Conservation (phyloP, 441 rosid genomes). For the Brassica balearica region DNA sequence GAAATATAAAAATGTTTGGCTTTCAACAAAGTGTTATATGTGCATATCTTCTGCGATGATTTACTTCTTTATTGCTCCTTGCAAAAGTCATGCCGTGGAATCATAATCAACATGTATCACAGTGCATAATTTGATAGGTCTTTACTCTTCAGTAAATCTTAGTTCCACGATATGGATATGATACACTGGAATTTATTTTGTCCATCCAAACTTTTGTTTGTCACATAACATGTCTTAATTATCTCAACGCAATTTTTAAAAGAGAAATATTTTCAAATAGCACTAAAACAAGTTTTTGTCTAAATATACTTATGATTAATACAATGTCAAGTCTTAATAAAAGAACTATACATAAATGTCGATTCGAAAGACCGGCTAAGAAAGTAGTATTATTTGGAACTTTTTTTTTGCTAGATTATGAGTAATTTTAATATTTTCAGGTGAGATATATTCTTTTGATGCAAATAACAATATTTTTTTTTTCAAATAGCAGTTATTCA, state of each 20-base stretch:
- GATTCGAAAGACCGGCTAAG: not conserved
- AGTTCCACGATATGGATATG: constrained; percentile 8
- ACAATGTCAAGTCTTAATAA: not conserved
- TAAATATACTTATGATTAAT: not conserved
- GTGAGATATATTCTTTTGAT: not conserved
- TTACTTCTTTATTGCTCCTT: constrained; percentile 4
- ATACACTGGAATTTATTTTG: not conserved
- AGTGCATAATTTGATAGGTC: not conserved
- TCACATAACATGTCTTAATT: not conserved
- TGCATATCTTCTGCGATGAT: constrained; percentile 1
- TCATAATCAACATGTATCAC: constrained; percentile 9
- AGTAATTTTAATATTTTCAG: not conserved
- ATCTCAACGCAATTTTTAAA: not conserved
- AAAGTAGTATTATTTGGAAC: not conserved
- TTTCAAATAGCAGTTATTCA: not conserved
- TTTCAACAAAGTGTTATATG: not conserved
- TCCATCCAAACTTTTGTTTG: not conserved
- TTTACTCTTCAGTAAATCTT: not conserved
- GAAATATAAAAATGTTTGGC: not conserved
- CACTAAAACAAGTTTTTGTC: not conserved
- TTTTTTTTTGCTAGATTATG: not conserved
- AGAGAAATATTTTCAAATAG: not conserved
- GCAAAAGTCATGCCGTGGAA: constrained; percentile 9
- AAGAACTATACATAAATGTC: not conserved
- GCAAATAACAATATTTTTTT: not conserved